phyloP scores from a whole-genome alignment of 2,329 filamentous ascomycete species.

The Colletotrichum abscissum region DNA sequence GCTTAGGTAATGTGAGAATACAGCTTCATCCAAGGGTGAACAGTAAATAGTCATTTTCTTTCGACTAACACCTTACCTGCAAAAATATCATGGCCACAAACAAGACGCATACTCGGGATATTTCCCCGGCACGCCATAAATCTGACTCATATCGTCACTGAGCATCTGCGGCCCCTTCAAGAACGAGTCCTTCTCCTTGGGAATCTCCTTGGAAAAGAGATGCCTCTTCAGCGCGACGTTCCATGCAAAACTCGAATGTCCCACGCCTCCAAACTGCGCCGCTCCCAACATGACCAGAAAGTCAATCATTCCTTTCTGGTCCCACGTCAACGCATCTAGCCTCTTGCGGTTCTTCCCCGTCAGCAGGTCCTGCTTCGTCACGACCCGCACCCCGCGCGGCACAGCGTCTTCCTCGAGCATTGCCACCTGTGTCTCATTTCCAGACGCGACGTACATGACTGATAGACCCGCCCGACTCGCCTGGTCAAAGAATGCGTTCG shows the following conservation, averaged over 20 bases:
- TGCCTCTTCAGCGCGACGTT: constrained; percentile 46
- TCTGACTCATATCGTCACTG: constrained; percentile 13
- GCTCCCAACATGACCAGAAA: constrained; percentile 46
- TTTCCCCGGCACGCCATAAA: constrained; percentile 5
- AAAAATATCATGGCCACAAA: constrained; percentile 15
- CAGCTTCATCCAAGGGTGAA: not conserved
- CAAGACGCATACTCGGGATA: constrained; percentile 20
- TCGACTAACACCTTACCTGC: too few species aligned
- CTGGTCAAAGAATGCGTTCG: constrained; percentile 42
- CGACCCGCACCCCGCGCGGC: constrained; percentile 38
- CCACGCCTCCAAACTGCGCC: constrained; percentile 46
- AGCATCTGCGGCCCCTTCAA: constrained; percentile 8
- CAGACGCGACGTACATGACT: constrained; percentile 44
- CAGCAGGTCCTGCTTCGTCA: constrained; percentile 46
- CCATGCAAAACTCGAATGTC: constrained; percentile 47
- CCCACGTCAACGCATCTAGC: constrained; percentile 42
- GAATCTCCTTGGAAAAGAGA: not conserved
- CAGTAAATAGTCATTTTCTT: too few species aligned
- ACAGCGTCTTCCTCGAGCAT: constrained; percentile 8
- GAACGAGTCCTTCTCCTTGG: not conserved
- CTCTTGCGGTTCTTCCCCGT: constrained; percentile 16
- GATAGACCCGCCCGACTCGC: constrained; percentile 38
- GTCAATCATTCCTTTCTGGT: constrained; percentile 47
- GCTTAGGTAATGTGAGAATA: not conserved
- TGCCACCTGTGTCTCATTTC: constrained; percentile 42